phyloP scores from a whole-genome alignment of 2,329 filamentous ascomycete species.

The Neofusicoccum umdonicola region DNA sequence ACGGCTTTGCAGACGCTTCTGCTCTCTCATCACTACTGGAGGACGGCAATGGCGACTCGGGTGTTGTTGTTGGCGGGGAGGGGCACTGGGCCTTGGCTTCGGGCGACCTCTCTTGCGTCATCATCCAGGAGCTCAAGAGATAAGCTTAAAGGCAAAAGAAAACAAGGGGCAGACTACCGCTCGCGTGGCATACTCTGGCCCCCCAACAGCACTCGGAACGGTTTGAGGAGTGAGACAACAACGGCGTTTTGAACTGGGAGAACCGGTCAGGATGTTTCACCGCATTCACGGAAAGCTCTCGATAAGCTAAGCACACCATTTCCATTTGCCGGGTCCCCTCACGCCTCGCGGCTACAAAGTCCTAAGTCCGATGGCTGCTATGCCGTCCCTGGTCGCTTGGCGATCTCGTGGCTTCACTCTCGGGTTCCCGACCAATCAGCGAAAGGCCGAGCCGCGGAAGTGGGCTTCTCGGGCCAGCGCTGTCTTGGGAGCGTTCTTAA shows the following conservation, averaged over 20 bases:
- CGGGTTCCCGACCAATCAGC: neutral
- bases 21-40: neutral
- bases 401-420: neutral
- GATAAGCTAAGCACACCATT: neutral
- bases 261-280: neutral
- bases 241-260: neutral
- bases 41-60: neutral
- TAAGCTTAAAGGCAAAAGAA: neutral
- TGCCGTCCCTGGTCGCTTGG: neutral
- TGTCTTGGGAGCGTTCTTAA: too few relatives aligned
- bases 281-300: neutral
- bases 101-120: neutral
- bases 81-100: neutral
- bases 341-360: conserved; percentile 1
- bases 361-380: neutral
- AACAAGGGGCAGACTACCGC: neutral
- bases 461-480: too few relatives aligned
- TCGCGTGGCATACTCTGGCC: neutral
- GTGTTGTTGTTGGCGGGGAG: neutral
- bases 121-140: neutral
- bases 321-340: neutral
- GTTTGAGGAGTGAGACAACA: neutral
- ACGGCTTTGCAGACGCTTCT: neutral
- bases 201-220: neutral
- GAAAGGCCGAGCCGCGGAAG: too few relatives aligned